Evolutionary conservation across 805 yeast species (phyloP).

Genomic region (Candida xiaguanensis): DNA sequence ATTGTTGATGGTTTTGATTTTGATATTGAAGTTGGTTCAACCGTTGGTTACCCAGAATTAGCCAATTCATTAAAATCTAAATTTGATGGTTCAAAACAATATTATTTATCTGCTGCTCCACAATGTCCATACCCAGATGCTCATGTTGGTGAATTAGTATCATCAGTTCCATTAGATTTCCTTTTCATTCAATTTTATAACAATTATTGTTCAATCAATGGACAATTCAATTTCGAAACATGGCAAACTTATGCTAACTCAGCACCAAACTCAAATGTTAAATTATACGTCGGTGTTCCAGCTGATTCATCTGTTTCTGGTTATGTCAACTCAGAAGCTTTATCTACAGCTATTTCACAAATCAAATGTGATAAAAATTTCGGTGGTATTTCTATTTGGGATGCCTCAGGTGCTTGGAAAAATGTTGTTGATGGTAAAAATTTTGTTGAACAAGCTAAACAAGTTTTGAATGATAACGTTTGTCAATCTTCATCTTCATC

Average conservation of each 20-base stretch:
- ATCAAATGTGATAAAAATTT: conserved; percentile 19
- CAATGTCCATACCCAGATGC: conserved; percentile 88
- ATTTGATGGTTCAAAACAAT: conserved; percentile 45
- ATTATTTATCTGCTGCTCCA: conserved; percentile 85
- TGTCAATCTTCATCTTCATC: conserved; percentile 9
- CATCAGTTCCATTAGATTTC: conserved; percentile 66
- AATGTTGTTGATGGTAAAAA: conserved; percentile 12
- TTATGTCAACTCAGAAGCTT: conserved; percentile 30
- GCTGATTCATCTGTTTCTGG: conserved; percentile 50
- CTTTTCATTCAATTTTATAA: conserved; percentile 88
- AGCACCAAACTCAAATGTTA: conserved; percentile 67
- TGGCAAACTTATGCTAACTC: conserved; percentile 66
- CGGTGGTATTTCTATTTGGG: conserved; percentile 37
- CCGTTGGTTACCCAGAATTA: conserved; percentile 22
- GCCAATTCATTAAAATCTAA: conserved; percentile 23
- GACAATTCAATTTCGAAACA: conserved; percentile 57
- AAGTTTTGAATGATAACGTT: conserved; percentile 11
- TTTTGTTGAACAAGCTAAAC: conserved; percentile 17
- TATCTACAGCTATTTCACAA: conserved; percentile 14
- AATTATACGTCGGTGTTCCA: conserved; percentile 74
- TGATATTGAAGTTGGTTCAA: conserved; percentile 23
- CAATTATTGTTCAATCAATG: conserved; percentile 61
- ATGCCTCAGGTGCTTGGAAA: conserved; percentile 24
- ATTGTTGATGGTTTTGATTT: conserved; percentile 33
- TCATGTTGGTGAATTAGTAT: conserved; percentile 20